Percentiles rank a stretch among this genome's conserved stretches.
Evolutionary conservation across 139 green algal species (phyloP).

Genomic region (Nannochloris sp.): DNA sequence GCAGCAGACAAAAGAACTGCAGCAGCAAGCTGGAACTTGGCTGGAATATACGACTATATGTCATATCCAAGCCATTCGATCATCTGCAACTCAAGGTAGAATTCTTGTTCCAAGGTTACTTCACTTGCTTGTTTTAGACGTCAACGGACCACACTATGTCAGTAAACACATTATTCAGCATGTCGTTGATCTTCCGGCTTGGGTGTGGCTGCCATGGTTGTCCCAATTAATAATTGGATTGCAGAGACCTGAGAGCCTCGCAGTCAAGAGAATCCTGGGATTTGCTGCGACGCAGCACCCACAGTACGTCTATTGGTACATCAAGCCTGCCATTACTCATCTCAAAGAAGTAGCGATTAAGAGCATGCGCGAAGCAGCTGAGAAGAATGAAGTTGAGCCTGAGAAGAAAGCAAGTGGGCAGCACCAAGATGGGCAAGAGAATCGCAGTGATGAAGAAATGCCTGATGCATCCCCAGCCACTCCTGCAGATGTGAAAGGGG

Average conservation of each 20-base stretch:
- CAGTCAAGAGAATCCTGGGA: slow-evolving; percentile 46
- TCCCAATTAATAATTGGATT: slow-evolving; percentile 84
- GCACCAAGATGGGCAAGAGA: not conserved
- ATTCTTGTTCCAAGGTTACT: slow-evolving; percentile 73
- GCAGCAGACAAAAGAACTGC: not conserved
- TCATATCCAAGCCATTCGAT: slow-evolving; percentile 66
- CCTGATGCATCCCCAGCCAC: slow-evolving; percentile 12
- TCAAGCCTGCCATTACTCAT: slow-evolving; percentile 74
- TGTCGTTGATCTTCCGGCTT: slow-evolving; percentile 53
- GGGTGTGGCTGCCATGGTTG: slow-evolving; percentile 88
- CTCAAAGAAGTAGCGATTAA: slow-evolving; percentile 52
- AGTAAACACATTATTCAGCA: slow-evolving; percentile 25
- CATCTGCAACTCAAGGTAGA: slow-evolving; percentile 26
- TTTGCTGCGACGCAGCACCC: slow-evolving; percentile 33
- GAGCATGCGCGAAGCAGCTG: slow-evolving; percentile 23
- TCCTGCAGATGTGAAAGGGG: slow-evolving; percentile 15
- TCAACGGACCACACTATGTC: slow-evolving; percentile 41
- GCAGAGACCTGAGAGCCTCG: slow-evolving; percentile 60
- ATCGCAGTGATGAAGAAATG: not conserved
- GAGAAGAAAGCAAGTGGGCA: not conserved
- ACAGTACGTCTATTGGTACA: slow-evolving; percentile 84
- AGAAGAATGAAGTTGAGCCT: slow-evolving; percentile 10
- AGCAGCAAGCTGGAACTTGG: slow-evolving; percentile 22
- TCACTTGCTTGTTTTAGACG: slow-evolving; percentile 78
- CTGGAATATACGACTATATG: slow-evolving; percentile 78